These are phyloP conservation scores for Diddensiella santjacobensis DNA, from an alignment of 805 yeast species.

Conservation along the genomic window DNA sequence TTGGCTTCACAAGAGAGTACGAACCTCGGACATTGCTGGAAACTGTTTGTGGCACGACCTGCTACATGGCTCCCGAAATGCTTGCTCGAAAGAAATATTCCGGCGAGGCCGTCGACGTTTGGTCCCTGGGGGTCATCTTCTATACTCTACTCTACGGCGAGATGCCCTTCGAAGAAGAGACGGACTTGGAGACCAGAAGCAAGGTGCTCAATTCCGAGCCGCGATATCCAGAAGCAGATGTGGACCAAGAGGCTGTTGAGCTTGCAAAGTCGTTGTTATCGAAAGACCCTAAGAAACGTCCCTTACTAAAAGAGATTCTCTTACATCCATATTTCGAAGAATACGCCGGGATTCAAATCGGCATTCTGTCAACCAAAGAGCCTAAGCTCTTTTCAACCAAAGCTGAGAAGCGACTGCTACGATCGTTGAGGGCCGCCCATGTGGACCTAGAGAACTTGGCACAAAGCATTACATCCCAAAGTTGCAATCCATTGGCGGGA, in stretches of 20 bases:
- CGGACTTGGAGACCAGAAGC: slow-evolving; percentile 55
- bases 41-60: slow-evolving; percentile 91
- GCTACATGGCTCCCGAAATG: slow-evolving; percentile 96
- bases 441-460: slow-evolving; percentile 59
- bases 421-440: slow-evolving; percentile 56
- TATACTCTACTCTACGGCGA: slow-evolving; percentile 81
- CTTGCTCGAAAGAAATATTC: slow-evolving; percentile 63
- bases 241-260: slow-evolving; percentile 43
- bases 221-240: slow-evolving; percentile 38
- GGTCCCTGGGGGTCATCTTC: slow-evolving; percentile 89
- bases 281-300: slow-evolving; percentile 66
- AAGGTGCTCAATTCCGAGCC: slow-evolving; percentile 69
- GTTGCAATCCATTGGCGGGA: slow-evolving; percentile 71
- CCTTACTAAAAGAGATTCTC: slow-evolving; percentile 51
- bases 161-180: slow-evolving; percentile 89
- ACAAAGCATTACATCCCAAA: slow-evolving; percentile 51
- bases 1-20: slow-evolving; percentile 88
- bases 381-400: slow-evolving; percentile 52
- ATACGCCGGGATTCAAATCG: slow-evolving; percentile 42
- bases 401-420: slow-evolving; percentile 59
- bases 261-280: slow-evolving; percentile 53
- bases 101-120: slow-evolving; percentile 76
- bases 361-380: slow-evolving; percentile 33
- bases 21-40: slow-evolving; percentile 54
- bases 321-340: slow-evolving; percentile 48